These are phyloP conservation scores for Ophiostoma ulmi DNA, from an alignment of 2,329 filamentous ascomycete species.

Conservation along the genomic window DNA sequence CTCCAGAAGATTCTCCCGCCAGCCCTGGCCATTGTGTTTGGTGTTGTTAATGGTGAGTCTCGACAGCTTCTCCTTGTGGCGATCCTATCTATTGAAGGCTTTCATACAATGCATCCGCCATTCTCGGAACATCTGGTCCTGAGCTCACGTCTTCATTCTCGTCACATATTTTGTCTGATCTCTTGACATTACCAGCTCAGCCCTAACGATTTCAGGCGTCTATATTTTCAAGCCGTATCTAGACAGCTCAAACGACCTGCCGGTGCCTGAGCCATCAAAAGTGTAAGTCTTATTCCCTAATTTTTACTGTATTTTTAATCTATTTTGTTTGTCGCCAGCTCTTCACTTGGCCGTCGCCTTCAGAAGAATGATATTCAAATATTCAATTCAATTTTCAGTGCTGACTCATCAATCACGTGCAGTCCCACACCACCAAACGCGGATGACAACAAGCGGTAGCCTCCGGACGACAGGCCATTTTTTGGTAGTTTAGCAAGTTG, in stretches of 20 bases:
- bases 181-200: background rate
- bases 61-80: background rate
- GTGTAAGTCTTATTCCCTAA: background rate
- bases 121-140: background rate
- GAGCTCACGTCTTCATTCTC: background rate
- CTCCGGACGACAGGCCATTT: conserved; percentile 1
- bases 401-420: conserved; percentile 16
- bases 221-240: conserved; percentile 27
- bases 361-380: no score
- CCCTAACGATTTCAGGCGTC: conserved; percentile 19
- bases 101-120: background rate
- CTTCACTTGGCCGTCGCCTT: background rate
- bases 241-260: background rate
- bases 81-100: background rate
- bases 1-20: conserved; percentile 26
- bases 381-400: background rate
- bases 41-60: conserved; percentile 34
- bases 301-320: no score
- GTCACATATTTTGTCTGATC: background rate
- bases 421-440: background rate
- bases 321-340: background rate
- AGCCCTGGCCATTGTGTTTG: conserved; percentile 33
- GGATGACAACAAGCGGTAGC: background rate
- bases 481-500: background rate
- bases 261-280: conserved; percentile 3